Evolutionary conservation across 257 asterid species (phyloP).

Genomic region (Solanum stenotomum): DNA sequence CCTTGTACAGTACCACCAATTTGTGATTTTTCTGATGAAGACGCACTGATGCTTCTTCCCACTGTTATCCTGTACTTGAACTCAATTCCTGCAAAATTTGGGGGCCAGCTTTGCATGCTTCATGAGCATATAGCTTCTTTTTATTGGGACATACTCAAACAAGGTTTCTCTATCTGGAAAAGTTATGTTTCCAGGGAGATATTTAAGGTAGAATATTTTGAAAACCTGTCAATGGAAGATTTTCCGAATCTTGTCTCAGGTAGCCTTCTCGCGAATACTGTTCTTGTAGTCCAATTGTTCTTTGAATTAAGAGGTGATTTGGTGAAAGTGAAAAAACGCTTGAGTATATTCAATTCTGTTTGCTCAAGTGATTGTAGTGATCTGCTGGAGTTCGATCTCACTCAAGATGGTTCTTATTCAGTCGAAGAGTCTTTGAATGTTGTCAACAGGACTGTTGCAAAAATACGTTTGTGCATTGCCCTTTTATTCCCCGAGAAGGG

Average conservation of each 20-base stretch:
- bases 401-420: slow-evolving; percentile 34
- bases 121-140: slow-evolving; percentile 27
- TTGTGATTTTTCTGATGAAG: slow-evolving; percentile 37
- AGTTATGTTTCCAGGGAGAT: slow-evolving; percentile 31
- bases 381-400: slow-evolving; percentile 32
- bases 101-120: slow-evolving; percentile 26
- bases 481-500: slow-evolving; percentile 34
- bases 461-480: slow-evolving; percentile 50
- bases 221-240: slow-evolving; percentile 35
- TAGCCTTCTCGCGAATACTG: slow-evolving; percentile 68
- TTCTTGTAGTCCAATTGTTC: slow-evolving; percentile 32
- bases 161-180: slow-evolving; percentile 57
- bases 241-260: slow-evolving; percentile 32
- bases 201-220: slow-evolving; percentile 35
- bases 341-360: slow-evolving; percentile 50
- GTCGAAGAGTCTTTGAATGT: slow-evolving; percentile 42
- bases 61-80: slow-evolving; percentile 42
- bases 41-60: slow-evolving; percentile 67
- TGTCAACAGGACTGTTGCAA: slow-evolving; percentile 61
- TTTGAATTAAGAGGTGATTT: slow-evolving; percentile 27
- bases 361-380: slow-evolving; percentile 45
- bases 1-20: slow-evolving; percentile 20
- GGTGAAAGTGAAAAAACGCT: slow-evolving; percentile 30
- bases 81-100: slow-evolving; percentile 32
- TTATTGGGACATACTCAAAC: slow-evolving; percentile 42